phyloP scores from a whole-genome alignment of 495 filamentous ascomycete species.

The Podospora didyma region DNA sequence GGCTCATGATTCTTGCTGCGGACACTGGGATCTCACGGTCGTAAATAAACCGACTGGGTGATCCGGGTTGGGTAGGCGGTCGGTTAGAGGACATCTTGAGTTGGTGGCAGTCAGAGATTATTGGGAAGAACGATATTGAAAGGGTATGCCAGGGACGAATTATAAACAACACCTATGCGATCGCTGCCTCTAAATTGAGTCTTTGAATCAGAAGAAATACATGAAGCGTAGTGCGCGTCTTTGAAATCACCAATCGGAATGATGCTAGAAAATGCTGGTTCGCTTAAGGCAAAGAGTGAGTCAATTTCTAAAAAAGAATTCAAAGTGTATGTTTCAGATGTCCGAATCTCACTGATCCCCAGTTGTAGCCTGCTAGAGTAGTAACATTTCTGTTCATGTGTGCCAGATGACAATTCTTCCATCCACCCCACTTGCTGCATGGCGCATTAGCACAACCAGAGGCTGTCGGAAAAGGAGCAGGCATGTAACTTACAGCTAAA shows the following conservation, averaged over 20 bases:
- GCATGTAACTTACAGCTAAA: constrained; percentile 74
- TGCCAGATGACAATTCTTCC: constrained; percentile 85
- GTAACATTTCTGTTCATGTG: constrained; percentile 28
- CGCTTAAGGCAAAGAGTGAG: neutral
- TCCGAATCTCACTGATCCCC: neutral
- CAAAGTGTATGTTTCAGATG: neutral
- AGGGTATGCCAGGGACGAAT: neutral
- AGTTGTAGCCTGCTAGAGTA: neutral
- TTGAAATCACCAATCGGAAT: neutral
- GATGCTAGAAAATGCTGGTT: neutral
- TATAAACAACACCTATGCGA: neutral
- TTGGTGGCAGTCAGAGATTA: neutral
- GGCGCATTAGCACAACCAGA: constrained; percentile 35
- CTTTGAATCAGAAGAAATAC: neutral
- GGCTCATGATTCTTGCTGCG: neutral
- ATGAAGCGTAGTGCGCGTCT: neutral
- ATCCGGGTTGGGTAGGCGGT: neutral
- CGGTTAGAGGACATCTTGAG: too few relatives aligned
- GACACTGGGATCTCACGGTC: neutral
- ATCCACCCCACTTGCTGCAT: constrained; percentile 83
- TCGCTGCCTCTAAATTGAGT: neutral
- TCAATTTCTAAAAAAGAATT: neutral
- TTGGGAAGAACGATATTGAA: neutral
- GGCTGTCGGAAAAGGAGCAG: constrained; percentile 2
- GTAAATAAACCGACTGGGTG: neutral